A percentile compares a stretch with the other conserved stretches of the same genome.
Evolutionary conservation across 495 filamentous ascomycete genomes (phyloP).

Genomic region (Xylaria grammica): DNA sequence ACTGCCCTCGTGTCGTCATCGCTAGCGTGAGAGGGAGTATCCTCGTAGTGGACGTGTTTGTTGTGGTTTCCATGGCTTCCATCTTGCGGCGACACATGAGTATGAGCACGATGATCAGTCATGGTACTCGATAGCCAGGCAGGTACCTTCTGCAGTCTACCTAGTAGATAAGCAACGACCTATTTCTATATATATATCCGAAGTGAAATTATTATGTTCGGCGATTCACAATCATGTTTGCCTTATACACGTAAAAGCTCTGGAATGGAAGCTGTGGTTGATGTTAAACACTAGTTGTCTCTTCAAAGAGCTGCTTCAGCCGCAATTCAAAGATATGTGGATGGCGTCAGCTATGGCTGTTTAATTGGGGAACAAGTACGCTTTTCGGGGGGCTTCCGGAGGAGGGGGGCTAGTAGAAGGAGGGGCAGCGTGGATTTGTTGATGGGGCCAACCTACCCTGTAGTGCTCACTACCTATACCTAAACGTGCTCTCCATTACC

Average conservation of each 20-base stretch:
- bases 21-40: constrained; percentile 35
- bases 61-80: constrained; percentile 35
- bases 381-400: too few relatives aligned
- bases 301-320: not conserved
- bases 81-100: constrained; percentile 24
- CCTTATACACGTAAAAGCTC: not conserved
- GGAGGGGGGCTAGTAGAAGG: too few relatives aligned
- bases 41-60: constrained; percentile 33
- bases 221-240: not conserved
- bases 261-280: not conserved
- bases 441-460: too few relatives aligned
- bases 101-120: constrained; percentile 42
- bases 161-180: too few relatives aligned
- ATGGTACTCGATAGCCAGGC: constrained; percentile 62
- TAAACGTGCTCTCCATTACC: too few relatives aligned
- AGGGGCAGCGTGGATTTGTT: too few relatives aligned
- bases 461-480: too few relatives aligned
- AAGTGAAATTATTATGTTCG: not conserved
- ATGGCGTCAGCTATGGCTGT: constrained; percentile 24
- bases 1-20: constrained; percentile 49
- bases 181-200: too few relatives aligned
- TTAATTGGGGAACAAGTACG: too few relatives aligned
- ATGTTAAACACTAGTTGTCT: too few relatives aligned
- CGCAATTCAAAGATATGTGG: not conserved
- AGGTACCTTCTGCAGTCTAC: too few relatives aligned